These are phyloP conservation scores for Pleurotus platypus DNA, from an alignment of 768 basidiomycete genomes.

Conservation along the genomic window DNA sequence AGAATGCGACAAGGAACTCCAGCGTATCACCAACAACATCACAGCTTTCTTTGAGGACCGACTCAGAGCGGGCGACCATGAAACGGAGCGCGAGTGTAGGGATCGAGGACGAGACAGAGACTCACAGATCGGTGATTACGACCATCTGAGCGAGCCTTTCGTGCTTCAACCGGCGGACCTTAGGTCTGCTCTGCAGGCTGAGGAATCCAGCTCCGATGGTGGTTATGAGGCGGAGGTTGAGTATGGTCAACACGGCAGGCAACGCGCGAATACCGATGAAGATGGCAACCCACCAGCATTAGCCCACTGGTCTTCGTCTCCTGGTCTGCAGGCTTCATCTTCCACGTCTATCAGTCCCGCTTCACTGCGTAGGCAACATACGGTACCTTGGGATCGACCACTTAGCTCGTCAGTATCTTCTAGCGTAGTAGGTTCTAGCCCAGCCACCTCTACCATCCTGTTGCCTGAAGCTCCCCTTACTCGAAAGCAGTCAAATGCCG, in stretches of 20 bases:
- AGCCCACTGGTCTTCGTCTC: conserved; percentile 52
- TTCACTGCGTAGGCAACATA: conserved; percentile 64
- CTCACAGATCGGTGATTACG: conserved; percentile 51
- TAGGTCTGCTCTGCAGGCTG: conserved; percentile 53
- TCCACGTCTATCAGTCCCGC: conserved; percentile 63
- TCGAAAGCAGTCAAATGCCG: conserved; percentile 53
- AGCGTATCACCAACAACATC: conserved; percentile 91
- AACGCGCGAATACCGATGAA: conserved; percentile 66
- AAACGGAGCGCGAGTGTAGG: conserved; percentile 47
- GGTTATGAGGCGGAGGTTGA: conserved; percentile 80
- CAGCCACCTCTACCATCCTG: conserved; percentile 54
- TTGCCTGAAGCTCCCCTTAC: conserved; percentile 64
- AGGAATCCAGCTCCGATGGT: conserved; percentile 77
- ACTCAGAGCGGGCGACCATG: conserved; percentile 73
- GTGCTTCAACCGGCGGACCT: conserved; percentile 55
- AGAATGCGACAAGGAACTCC: conserved; percentile 94
- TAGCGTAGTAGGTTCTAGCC: conserved; percentile 53
- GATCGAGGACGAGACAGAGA: conserved; percentile 49
- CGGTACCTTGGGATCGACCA: conserved; percentile 64
- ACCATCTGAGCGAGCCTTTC: conserved; percentile 59
- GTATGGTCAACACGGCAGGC: conserved; percentile 62
- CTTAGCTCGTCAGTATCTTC: conserved; percentile 53
- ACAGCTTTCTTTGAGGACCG: conserved; percentile 93
- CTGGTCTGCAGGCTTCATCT: conserved; percentile 59
- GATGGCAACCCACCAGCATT: conserved; percentile 35